Evolutionary conservation across 192 early-diverging fungal genomes (phyloP).

Genomic region (Coemansia sp.): DNA sequence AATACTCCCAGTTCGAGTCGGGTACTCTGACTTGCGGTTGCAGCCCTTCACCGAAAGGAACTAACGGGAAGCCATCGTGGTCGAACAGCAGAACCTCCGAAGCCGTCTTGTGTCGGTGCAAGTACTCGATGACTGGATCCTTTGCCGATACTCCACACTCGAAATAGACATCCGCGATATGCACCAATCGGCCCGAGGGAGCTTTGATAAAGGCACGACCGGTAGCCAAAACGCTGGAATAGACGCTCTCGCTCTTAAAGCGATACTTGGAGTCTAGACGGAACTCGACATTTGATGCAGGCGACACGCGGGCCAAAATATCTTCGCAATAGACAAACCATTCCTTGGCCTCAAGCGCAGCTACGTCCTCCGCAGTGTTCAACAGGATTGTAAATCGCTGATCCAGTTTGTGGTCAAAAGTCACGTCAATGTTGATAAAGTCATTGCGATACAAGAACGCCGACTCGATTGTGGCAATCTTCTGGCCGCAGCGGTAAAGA

Average conservation of each 20-base stretch:
- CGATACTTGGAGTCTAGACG: conserved; percentile 70
- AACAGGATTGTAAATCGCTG: conserved; percentile 70
- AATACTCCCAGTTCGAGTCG: conserved; percentile 78
- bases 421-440: conserved; percentile 71
- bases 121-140: conserved; percentile 84
- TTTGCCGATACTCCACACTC: conserved; percentile 66
- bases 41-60: not conserved
- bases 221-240: conserved; percentile 70
- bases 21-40: conserved; percentile 55
- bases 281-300: conserved; percentile 70
- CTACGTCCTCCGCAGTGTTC: conserved; percentile 70
- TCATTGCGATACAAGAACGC: conserved; percentile 82
- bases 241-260: conserved; percentile 62
- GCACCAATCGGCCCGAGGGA: conserved; percentile 61
- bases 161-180: conserved; percentile 79
- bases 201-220: conserved; percentile 61
- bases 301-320: conserved; percentile 40
- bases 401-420: conserved; percentile 73
- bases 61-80: conserved; percentile 61
- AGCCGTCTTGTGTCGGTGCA: conserved; percentile 68
- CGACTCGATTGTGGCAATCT: conserved; percentile 71
- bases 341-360: conserved; percentile 79
- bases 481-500: conserved; percentile 59
- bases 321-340: conserved; percentile 67
- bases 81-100: conserved; percentile 76